Conservation (phyloP, 148 eudicot genomes). For the Rhododendron henanense region DNA sequence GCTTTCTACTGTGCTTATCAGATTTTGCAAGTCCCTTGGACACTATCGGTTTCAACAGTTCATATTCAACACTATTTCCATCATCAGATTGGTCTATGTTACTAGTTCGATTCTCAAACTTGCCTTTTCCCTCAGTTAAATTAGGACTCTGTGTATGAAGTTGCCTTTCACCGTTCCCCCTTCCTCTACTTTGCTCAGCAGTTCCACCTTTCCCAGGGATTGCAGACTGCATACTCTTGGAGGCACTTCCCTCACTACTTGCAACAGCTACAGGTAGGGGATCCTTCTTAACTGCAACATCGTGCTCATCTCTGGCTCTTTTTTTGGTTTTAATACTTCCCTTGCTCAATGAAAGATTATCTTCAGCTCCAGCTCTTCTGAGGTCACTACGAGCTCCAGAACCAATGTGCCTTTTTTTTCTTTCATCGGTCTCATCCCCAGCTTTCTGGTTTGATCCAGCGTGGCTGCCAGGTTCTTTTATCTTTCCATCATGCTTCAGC, state of each 20-base stretch:
- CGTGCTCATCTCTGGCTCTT: conserved; percentile 15
- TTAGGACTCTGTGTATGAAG: conserved; percentile 18
- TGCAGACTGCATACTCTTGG: conserved; percentile 16
- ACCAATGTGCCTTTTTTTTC: conserved; percentile 23
- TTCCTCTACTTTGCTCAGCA: conserved; percentile 14
- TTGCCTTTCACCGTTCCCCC: conserved; percentile 23
- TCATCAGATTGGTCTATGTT: conserved; percentile 19
- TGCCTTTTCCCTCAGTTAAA: conserved; percentile 15
- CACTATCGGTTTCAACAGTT: conserved; percentile 18
- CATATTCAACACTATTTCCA: conserved; percentile 8
- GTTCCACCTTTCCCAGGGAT: conserved; percentile 12
- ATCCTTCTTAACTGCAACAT: conserved; percentile 16
- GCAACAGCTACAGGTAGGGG: conserved; percentile 11
- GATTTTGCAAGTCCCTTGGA: conserved; percentile 18
- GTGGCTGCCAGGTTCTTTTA: conserved; percentile 24
- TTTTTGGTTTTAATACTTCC: conserved; percentile 17
- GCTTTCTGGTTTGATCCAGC: conserved; percentile 22
- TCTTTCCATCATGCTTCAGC: conserved; percentile 28
- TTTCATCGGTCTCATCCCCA: conserved; percentile 26
- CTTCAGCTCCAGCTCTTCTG: conserved; percentile 22
- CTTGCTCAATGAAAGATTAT: conserved; percentile 5
- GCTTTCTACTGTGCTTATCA: conserved; percentile 20
- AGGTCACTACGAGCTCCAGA: conserved; percentile 18
- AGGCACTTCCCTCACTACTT: conserved; percentile 2
- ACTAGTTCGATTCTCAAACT: conserved; percentile 17